These are phyloP conservation scores for Talaromyces borbonicus DNA, from an alignment of 495 filamentous ascomycete species.

Conservation along the genomic window DNA sequence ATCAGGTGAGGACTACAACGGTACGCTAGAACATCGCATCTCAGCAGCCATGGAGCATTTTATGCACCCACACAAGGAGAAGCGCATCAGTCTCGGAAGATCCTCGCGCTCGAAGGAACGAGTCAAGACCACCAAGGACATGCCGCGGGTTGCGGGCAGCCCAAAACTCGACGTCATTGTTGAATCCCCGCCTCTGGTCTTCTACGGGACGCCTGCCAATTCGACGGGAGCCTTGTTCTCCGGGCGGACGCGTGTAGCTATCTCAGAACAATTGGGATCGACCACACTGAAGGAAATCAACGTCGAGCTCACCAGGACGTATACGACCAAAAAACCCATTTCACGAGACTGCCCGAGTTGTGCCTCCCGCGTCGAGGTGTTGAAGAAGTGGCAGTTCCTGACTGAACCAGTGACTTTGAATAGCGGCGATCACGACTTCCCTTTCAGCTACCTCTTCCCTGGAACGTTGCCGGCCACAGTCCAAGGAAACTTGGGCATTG, in stretches of 20 bases:
- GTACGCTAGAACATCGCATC: constrained; percentile 34
- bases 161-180: constrained; percentile 67
- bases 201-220: constrained; percentile 63
- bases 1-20: constrained; percentile 19
- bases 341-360: constrained; percentile 68
- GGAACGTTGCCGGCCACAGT: constrained; percentile 79
- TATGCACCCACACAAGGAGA: constrained; percentile 39
- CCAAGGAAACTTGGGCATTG: constrained; percentile 56
- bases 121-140: constrained; percentile 15
- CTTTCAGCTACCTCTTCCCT: constrained; percentile 84
- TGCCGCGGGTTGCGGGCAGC: constrained; percentile 18
- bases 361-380: constrained; percentile 51
- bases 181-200: constrained; percentile 82
- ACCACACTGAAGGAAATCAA: constrained; percentile 60
- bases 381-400: constrained; percentile 73
- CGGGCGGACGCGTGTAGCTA: constrained; percentile 64
- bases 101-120: constrained; percentile 34
- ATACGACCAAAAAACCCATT: constrained; percentile 72
- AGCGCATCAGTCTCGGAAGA: constrained; percentile 28
- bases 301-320: constrained; percentile 56
- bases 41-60: constrained; percentile 36
- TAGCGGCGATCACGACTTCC: constrained; percentile 64
- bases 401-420: constrained; percentile 53
- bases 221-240: constrained; percentile 85
- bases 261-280: constrained; percentile 44